Percentiles rank a stretch among this genome's conserved stretches.
These are phyloP conservation scores for Cardamine chenopodiifolia DNA, from an alignment of 345 rosid species.

Conservation along the genomic window DNA sequence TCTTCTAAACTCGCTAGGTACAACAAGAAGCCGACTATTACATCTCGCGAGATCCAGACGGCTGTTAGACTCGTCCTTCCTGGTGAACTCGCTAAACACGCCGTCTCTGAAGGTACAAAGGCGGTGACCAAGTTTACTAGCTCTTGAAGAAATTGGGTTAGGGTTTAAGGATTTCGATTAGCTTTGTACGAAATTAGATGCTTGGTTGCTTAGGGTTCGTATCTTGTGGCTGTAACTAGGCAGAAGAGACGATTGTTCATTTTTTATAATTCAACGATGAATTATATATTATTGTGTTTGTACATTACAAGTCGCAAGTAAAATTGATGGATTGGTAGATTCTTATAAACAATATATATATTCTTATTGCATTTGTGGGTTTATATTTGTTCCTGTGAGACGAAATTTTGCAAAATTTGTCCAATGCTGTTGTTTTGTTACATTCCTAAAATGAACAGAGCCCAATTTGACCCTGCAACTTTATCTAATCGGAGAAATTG, in stretches of 20 bases:
- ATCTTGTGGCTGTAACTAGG: background rate
- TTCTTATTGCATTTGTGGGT: background rate
- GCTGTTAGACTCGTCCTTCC: slow-evolving; percentile 72
- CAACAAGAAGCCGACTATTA: slow-evolving; percentile 77
- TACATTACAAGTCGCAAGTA: background rate
- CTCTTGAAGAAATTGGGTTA: slow-evolving; percentile 32
- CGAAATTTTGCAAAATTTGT: no score
- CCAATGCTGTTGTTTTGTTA: background rate
- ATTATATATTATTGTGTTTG: background rate
- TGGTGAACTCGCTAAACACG: slow-evolving; percentile 73
- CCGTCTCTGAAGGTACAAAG: slow-evolving; percentile 77
- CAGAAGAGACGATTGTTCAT: background rate
- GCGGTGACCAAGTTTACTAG: slow-evolving; percentile 75
- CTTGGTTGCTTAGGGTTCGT: background rate
- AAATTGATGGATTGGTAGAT: background rate
- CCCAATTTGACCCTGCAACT: background rate
- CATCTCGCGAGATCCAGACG: slow-evolving; percentile 73
- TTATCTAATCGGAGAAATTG: background rate
- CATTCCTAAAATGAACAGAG: background rate
- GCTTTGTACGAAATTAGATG: background rate
- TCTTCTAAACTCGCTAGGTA: slow-evolving; percentile 69
- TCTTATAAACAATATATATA: background rate
- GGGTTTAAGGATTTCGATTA: slow-evolving; percentile 5
- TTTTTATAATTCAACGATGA: background rate
- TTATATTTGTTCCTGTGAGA: background rate